Evolutionary conservation across 805 yeast species (phyloP).

Genomic region (Saturnispora sekii): DNA sequence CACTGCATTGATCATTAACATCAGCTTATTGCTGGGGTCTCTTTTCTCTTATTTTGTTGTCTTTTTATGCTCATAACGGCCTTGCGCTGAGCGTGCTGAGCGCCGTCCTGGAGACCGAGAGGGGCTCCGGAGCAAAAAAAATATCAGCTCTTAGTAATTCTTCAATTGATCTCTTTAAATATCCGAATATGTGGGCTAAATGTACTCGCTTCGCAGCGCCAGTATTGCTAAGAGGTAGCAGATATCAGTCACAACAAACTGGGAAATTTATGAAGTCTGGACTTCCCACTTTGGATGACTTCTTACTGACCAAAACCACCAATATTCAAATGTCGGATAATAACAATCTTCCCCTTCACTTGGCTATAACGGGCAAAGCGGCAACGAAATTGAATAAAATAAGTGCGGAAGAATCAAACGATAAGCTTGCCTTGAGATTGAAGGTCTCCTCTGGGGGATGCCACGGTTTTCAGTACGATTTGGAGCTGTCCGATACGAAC

Average conservation of each 20-base stretch:
- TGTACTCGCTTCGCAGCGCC: not conserved
- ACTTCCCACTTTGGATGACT: constrained; percentile 18
- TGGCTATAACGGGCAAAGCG: constrained; percentile 42
- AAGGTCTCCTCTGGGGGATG: constrained; percentile 95
- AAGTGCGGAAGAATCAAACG: constrained; percentile 43
- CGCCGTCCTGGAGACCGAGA: not conserved
- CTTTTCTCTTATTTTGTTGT: constrained; percentile 60
- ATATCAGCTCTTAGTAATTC: not conserved
- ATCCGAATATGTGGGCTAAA: not conserved
- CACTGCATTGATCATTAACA: constrained; percentile 66
- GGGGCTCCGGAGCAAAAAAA: not conserved
- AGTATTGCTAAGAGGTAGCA: too few species aligned
- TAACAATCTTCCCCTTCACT: constrained; percentile 28
- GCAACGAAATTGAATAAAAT: constrained; percentile 43
- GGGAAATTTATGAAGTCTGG: constrained; percentile 11
- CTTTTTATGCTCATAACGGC: not conserved
- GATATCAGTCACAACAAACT: too few species aligned
- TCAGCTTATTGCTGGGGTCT: constrained; percentile 76
- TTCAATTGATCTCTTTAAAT: not conserved
- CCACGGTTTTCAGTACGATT: constrained; percentile 89
- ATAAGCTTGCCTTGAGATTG: constrained; percentile 57
- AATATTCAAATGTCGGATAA: constrained; percentile 28
- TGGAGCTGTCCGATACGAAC: constrained; percentile 40
- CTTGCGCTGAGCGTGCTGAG: not conserved
- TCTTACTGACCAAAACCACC: constrained; percentile 24